Evolutionary conservation across 1,139 yeast species (phyloP).

Genomic region (Spencermartinsiella ligniputridi): DNA sequence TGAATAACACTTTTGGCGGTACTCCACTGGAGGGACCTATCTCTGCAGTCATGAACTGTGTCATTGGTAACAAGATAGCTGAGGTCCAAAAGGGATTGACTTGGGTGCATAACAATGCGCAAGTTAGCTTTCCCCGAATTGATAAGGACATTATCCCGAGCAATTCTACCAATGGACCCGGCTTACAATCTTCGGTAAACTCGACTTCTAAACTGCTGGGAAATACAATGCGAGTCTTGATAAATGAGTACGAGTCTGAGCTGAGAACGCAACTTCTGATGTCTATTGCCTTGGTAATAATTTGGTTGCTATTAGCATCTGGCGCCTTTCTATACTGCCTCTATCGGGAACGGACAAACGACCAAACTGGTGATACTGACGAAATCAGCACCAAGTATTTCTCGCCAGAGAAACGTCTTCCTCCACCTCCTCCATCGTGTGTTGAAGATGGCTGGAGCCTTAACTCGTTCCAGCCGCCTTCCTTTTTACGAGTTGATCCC

Average conservation of each 20-base stretch:
- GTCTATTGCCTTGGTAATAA: conserved; percentile 18
- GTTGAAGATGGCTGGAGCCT: conserved; percentile 10
- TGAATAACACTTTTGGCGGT: conserved; percentile 56
- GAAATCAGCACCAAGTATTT: neutral
- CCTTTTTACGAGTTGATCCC: conserved; percentile 9
- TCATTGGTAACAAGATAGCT: conserved; percentile 66
- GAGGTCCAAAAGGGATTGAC: conserved; percentile 64
- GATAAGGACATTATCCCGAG: neutral
- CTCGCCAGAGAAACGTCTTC: conserved; percentile 1
- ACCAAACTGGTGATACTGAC: neutral
- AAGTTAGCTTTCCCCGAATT: conserved; percentile 52
- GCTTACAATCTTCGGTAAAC: conserved; percentile 1
- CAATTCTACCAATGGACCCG: neutral
- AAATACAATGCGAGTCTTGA: conserved; percentile 12
- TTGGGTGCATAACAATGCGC: conserved; percentile 70
- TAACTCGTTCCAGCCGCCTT: conserved; percentile 12
- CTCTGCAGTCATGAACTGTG: conserved; percentile 63
- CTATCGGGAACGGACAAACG: neutral
- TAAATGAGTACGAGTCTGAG: conserved; percentile 19
- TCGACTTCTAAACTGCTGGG: conserved; percentile 5
- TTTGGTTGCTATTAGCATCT: conserved; percentile 25
- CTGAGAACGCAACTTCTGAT: conserved; percentile 23
- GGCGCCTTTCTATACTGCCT: conserved; percentile 21
- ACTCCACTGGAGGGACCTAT: conserved; percentile 66
- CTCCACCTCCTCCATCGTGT: neutral